Conservation (phyloP, 257 asterid genomes). For the Pogostemon cablin region DNA sequence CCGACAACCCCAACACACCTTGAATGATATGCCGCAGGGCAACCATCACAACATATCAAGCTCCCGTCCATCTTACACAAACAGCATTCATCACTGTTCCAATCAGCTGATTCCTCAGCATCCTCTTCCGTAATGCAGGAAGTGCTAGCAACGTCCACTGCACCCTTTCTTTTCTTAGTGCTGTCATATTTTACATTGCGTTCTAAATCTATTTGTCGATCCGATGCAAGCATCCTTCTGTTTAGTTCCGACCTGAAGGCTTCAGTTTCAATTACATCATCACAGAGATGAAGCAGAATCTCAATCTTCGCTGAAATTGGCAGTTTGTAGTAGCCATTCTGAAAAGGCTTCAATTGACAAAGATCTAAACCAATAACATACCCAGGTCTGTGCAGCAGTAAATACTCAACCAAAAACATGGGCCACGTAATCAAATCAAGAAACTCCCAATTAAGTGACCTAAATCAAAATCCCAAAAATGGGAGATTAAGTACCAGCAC, state of each 20-base stretch:
- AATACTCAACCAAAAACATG: constrained; percentile 77
- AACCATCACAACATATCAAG: constrained; percentile 97
- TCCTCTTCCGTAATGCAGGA: constrained; percentile 69
- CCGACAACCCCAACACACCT: constrained; percentile 89
- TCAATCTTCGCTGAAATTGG: constrained; percentile 72
- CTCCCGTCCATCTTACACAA: constrained; percentile 96
- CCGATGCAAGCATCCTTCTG: constrained; percentile 63
- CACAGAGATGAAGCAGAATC: constrained; percentile 83
- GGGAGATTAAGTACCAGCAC: constrained; percentile 36
- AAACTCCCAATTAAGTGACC: constrained; percentile 95
- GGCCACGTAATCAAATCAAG: constrained; percentile 98
- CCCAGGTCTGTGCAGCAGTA: constrained; percentile 68
- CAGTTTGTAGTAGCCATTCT: constrained; percentile 67
- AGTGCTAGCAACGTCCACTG: constrained; percentile 52
- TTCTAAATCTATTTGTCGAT: constrained; percentile 53
- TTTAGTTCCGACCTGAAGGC: constrained; percentile 70
- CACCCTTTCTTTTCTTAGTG: constrained; percentile 60
- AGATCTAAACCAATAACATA: constrained; percentile 64
- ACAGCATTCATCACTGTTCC: constrained; percentile 92
- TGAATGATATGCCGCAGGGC: constrained; percentile 97
- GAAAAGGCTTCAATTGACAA: constrained; percentile 53
- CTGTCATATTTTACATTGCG: constrained; percentile 47
- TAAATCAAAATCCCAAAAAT: constrained; percentile 34
- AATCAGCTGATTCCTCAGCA: constrained; percentile 57
- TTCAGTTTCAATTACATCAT: constrained; percentile 84